A percentile compares a stretch with the other conserved stretches of the same genome.
phyloP scores from a whole-genome alignment of 805 yeast genomes.

The Barnettozyma pratensis region DNA sequence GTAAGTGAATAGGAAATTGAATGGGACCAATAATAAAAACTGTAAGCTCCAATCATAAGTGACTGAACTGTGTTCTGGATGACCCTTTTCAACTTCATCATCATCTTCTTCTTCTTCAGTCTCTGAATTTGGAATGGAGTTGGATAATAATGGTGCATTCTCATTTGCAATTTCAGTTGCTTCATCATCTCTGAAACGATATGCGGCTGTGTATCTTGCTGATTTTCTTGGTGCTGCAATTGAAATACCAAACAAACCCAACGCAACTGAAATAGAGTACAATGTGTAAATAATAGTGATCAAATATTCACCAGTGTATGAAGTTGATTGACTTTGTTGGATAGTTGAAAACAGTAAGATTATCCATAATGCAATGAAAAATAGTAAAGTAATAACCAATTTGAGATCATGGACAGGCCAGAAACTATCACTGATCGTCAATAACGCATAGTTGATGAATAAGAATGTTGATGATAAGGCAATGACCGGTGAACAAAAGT shows the following conservation, averaged over 20 bases:
- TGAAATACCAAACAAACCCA: constrained; percentile 43
- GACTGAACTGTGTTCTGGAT: constrained; percentile 32
- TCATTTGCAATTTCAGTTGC: constrained; percentile 15
- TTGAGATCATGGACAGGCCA: constrained; percentile 56
- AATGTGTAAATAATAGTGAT: constrained; percentile 41
- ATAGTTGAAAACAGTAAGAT: constrained; percentile 46
- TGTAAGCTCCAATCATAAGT: constrained; percentile 83
- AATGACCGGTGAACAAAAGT: constrained; percentile 44
- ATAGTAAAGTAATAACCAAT: constrained; percentile 49
- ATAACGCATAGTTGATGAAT: constrained; percentile 48
- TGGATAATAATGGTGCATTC: constrained; percentile 31
- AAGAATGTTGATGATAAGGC: constrained; percentile 44
- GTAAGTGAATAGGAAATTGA: constrained; percentile 49
- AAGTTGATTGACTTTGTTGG: constrained; percentile 38
- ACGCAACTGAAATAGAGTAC: constrained; percentile 40
- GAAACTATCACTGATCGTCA: constrained; percentile 34
- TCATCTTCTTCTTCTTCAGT: constrained; percentile 11
- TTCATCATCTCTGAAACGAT: neutral
- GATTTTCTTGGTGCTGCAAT: constrained; percentile 26
- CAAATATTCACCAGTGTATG: constrained; percentile 43
- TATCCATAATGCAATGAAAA: constrained; percentile 54
- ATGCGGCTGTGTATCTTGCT: neutral
- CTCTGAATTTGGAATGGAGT: constrained; percentile 14
- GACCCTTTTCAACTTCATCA: constrained; percentile 7
- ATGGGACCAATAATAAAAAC: constrained; percentile 63